Conservation (phyloP, 2,329 filamentous ascomycete species). For the Didymella keratinophila region DNA sequence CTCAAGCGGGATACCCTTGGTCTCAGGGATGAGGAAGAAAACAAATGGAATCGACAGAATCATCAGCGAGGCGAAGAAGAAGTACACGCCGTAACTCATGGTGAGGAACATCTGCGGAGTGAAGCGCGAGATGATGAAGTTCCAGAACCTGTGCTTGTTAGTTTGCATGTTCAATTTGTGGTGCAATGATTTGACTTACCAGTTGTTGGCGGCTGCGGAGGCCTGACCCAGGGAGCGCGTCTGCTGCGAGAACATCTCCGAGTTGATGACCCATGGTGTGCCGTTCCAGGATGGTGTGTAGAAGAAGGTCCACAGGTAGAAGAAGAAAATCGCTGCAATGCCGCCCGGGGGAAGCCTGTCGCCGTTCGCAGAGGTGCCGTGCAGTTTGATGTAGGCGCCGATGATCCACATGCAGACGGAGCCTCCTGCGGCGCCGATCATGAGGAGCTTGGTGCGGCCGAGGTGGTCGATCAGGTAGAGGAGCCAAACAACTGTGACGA, state of each 20-base stretch:
- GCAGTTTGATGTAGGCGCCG: slow-evolving; percentile 66
- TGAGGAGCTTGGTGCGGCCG: slow-evolving; percentile 68
- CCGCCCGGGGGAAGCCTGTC: slow-evolving; percentile 57
- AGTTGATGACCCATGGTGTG: slow-evolving; percentile 77
- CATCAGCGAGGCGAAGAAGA: slow-evolving; percentile 60
- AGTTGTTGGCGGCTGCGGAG: slow-evolving; percentile 74
- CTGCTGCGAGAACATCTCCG: slow-evolving; percentile 77
- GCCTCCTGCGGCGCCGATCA: slow-evolving; percentile 70
- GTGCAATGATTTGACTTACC: too few relatives aligned
- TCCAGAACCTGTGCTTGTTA: slow-evolving; percentile 58
- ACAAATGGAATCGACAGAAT: slow-evolving; percentile 55
- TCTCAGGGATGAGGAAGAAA: slow-evolving; percentile 55
- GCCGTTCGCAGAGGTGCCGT: slow-evolving; percentile 48
- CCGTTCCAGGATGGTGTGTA: slow-evolving; percentile 77
- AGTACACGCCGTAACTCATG: slow-evolving; percentile 55
- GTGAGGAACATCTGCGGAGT: slow-evolving; percentile 68
- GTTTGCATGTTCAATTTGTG: too few relatives aligned
- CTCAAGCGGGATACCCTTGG: slow-evolving; percentile 57
- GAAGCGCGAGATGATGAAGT: slow-evolving; percentile 73
- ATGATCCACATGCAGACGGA: slow-evolving; percentile 71
- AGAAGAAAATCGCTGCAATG: slow-evolving; percentile 72
- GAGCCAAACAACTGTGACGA: slow-evolving; percentile 73
- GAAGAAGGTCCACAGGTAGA: slow-evolving; percentile 76
- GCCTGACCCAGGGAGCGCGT: slow-evolving; percentile 72
- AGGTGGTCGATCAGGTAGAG: slow-evolving; percentile 72